These are phyloP conservation scores for Avena sativa DNA, from an alignment of 176 grass and related monocot genomes.

Conservation along the genomic window DNA sequence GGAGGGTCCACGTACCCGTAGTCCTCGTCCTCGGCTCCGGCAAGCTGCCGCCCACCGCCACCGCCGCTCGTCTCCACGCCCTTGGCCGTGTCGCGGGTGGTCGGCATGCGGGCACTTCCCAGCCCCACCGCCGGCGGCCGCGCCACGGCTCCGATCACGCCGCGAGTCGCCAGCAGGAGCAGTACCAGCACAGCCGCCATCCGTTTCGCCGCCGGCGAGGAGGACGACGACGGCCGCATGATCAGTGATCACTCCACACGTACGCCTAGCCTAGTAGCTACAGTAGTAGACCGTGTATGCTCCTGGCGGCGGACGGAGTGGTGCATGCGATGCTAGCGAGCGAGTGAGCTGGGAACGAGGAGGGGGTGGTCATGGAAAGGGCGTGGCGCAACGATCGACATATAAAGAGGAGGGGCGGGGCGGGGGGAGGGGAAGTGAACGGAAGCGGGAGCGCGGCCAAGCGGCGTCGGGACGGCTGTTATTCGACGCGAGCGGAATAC, in stretches of 20 bases:
- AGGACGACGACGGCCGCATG: neutral
- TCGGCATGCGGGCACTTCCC: neutral
- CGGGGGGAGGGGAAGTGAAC: neutral
- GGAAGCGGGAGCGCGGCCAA: conserved; percentile 13
- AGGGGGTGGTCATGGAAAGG: neutral
- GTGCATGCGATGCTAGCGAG: neutral
- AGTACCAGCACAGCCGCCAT: neutral
- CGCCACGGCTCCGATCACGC: neutral
- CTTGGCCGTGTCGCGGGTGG: neutral
- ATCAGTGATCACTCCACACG: neutral
- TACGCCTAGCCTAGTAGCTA: neutral
- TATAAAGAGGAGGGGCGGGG: neutral
- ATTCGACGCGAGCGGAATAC: neutral
- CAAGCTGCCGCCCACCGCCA: neutral
- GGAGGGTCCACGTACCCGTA: conserved; percentile 55
- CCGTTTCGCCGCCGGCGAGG: neutral
- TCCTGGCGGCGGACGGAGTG: neutral
- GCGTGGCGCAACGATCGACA: neutral
- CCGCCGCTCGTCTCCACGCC: neutral
- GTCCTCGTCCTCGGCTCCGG: conserved; percentile 16
- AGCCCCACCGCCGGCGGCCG: neutral
- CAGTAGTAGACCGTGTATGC: neutral
- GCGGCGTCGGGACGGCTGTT: neutral
- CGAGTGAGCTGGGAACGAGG: neutral
- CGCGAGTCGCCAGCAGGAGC: neutral